Percentiles rank a stretch among this genome's conserved stretches.
phyloP scores from a whole-genome alignment of 2,329 filamentous ascomycete genomes.

The Monosporascus sp. region DNA sequence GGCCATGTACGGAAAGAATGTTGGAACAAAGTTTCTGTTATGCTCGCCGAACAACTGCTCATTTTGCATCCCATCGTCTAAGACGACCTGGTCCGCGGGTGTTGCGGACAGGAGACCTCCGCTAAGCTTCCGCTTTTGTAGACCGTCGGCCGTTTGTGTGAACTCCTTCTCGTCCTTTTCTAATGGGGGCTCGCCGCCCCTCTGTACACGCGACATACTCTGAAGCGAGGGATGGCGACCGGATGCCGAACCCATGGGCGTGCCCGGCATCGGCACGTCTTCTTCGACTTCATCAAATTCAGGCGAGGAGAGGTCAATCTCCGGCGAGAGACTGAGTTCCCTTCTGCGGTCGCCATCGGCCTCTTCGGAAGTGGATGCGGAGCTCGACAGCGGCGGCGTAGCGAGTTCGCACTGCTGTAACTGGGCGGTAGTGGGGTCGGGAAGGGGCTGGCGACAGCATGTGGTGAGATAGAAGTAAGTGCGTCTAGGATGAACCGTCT shows the following conservation, averaged over 20 bases:
- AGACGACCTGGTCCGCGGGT: slow-evolving; percentile 29
- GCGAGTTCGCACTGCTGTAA: slow-evolving; percentile 58
- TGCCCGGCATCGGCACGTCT: slow-evolving; percentile 52
- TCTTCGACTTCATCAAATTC: slow-evolving; percentile 75
- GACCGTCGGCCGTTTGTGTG: slow-evolving; percentile 84
- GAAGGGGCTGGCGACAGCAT: slow-evolving; percentile 76
- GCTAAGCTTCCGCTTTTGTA: slow-evolving; percentile 61
- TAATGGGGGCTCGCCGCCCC: slow-evolving; percentile 79
- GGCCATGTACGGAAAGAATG: slow-evolving; percentile 30
- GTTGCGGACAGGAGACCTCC: slow-evolving; percentile 36
- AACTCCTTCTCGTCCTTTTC: slow-evolving; percentile 97
- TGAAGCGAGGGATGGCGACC: slow-evolving; percentile 28
- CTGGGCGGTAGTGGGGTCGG: slow-evolving; percentile 48
- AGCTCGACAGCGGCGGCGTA: slow-evolving; percentile 76
- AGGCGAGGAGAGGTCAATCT: slow-evolving; percentile 83
- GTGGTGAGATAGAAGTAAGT: slow-evolving; percentile 96
- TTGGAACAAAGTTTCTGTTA: slow-evolving; percentile 26
- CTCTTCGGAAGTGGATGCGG: slow-evolving; percentile 65
- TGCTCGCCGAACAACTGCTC: slow-evolving; percentile 49
- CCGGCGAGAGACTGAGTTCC: slow-evolving; percentile 83
- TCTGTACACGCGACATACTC: slow-evolving; percentile 52
- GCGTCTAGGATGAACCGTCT: slow-evolving; percentile 86
- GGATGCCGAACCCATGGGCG: slow-evolving; percentile 54
- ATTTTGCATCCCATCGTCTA: slow-evolving; percentile 42
- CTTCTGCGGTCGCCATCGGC: slow-evolving; percentile 59